Evolutionary conservation across 306 rosid genomes (phyloP), one percentile per base, ranked within the genome.

Genomic region (Vachellia pachyceras): DNA sequence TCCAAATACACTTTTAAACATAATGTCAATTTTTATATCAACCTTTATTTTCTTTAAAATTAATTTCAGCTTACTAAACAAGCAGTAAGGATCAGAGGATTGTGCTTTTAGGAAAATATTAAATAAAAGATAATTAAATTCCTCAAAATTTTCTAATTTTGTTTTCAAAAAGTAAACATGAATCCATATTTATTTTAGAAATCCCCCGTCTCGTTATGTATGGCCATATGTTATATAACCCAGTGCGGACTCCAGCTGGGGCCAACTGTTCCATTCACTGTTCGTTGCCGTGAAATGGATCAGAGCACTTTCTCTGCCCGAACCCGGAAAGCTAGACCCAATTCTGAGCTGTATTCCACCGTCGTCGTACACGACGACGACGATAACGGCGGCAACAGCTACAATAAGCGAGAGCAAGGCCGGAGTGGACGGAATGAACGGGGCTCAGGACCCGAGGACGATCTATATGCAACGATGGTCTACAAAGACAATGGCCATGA

Each of bases 401-500:
- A 45, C 42, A 57, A 47, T 25, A 75, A 60, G 54, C 86, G 76
- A 72, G 60, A 37, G 60, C 49, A 35, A 17, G 44, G 25, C 77
- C 50, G 20, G 66, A 76, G 85, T 10, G 75, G 86, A 3, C 78
- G 87, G 68, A 78, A 75, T 72, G 7, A 83, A 10, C 84, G 78
- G 37, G 75, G 25, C 50, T 36, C 81, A 22, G 85, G 75, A 36
- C 39, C 66, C 35, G 85, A 85, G 46, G 85, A 85, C 0, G 97
- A 93, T 90, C 89, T 77, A 0, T 95, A 86, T 86, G 94, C 90
- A 20, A 91, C 97, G 12, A 91, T 93, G 94, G 86, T 91, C 35
- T 95, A 77, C 88, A 91, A 90, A 85, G 91, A 84, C 77, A 84
- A 80, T 73, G 92, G 83, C 69, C 85, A 81, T 6, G 94, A 82